Conservation (phyloP, 2,329 filamentous ascomycete species). For the Chaetomium strumarium region DNA sequence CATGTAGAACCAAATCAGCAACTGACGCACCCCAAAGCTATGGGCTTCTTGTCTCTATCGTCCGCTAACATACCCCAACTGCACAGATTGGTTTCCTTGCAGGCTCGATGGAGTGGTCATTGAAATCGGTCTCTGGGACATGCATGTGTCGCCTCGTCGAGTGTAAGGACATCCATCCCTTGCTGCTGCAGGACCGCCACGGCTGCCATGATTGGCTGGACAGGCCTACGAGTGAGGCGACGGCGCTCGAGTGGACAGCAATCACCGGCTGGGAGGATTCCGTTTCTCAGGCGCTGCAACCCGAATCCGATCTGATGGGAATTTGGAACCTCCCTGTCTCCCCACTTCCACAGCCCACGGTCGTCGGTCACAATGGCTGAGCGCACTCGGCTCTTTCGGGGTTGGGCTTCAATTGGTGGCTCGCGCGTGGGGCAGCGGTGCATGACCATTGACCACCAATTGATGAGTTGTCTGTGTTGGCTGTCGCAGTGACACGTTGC, state of each 20-base stretch:
- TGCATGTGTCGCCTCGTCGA: constrained; percentile 21
- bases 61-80: neutral
- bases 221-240: constrained; percentile 22
- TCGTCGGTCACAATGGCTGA: neutral
- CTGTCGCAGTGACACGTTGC: constrained; percentile 15
- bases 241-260: constrained; percentile 18
- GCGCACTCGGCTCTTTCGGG: constrained; percentile 12
- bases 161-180: constrained; percentile 15
- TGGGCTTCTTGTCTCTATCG: neutral
- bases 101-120: neutral
- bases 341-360: neutral
- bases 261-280: constrained; percentile 11
- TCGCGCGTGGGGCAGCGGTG: constrained; percentile 9
- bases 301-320: constrained; percentile 1
- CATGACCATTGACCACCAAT: constrained; percentile 14
- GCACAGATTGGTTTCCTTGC: constrained; percentile 3
- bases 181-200: constrained; percentile 18
- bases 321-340: neutral
- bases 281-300: constrained; percentile 12
- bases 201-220: constrained; percentile 19
- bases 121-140: constrained; percentile 7
- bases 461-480: constrained; percentile 17
- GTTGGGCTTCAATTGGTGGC: constrained; percentile 16
- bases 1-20: too few relatives aligned
- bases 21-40: too few relatives aligned